Percentiles rank a stretch among this genome's conserved stretches.
phyloP scores from a whole-genome alignment of 78 protist genomes.

The Dictyostelium intermedium region DNA sequence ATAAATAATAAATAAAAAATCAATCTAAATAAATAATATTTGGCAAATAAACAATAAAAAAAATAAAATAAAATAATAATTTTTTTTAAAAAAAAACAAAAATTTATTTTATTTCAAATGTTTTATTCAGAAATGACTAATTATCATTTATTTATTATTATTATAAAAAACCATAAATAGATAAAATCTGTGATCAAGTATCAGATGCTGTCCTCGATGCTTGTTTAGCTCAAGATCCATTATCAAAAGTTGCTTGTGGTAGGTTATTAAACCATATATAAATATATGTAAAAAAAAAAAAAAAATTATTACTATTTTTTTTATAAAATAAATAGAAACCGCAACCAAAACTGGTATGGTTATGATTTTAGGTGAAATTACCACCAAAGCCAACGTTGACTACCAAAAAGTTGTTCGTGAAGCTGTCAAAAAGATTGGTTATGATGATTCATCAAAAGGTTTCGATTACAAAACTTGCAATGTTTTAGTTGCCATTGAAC shows the following conservation, averaged over 20 bases:
- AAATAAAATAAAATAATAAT: too few species aligned
- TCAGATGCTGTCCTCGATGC: constrained; percentile 99
- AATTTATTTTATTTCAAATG: too few species aligned
- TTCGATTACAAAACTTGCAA: constrained; percentile 98
- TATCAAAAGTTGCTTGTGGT: constrained; percentile 98
- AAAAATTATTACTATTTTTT: neutral
- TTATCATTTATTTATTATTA: too few species aligned
- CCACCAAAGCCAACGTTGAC: constrained; percentile 97
- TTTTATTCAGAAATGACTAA: too few species aligned
- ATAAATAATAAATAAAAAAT: too few species aligned
- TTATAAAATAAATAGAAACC: constrained; percentile 87
- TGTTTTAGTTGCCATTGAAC: constrained; percentile 97
- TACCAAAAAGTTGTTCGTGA: constrained; percentile 98
- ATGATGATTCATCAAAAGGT: constrained; percentile 93
- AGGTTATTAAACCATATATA: neutral
- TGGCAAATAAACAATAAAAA: neutral
- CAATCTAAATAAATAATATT: too few species aligned
- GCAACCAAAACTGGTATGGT: constrained; percentile 98
- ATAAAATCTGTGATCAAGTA: constrained; percentile 99
- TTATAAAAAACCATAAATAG: constrained; percentile 62
- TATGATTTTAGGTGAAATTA: constrained; percentile 99
- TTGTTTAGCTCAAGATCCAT: constrained; percentile 98
- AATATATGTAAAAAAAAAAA: too few species aligned
- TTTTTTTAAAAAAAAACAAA: too few species aligned
- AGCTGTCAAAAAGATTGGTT: constrained; percentile 97